Percentiles rank a stretch among this genome's conserved stretches.
phyloP scores from a whole-genome alignment of 2,329 filamentous ascomycete genomes.

The Rhinocladiella mackenziei region DNA sequence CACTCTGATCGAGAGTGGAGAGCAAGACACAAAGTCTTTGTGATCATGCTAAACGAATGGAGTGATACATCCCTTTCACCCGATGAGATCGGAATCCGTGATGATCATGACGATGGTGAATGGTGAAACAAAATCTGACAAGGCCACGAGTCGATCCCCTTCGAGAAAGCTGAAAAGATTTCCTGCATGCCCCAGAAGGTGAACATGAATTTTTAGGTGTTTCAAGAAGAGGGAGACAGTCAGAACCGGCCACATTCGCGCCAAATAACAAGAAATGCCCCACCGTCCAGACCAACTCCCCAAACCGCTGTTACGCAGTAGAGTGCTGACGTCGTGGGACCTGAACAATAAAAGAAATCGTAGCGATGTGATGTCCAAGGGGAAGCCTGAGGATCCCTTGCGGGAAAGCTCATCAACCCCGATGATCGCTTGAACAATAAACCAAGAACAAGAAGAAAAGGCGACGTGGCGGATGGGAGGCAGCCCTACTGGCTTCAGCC shows the following conservation, averaged over 20 bases:
- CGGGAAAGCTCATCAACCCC: constrained; percentile 17
- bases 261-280: constrained; percentile 3
- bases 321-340: too few species aligned
- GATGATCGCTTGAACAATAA: constrained; percentile 17
- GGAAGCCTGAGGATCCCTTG: constrained; percentile 14
- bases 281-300: not conserved
- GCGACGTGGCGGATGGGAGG: constrained; percentile 22
- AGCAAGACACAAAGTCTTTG: too few species aligned
- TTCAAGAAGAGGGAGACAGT: constrained; percentile 20
- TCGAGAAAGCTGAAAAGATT: constrained; percentile 2
- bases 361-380: constrained; percentile 13
- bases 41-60: too few species aligned
- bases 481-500: constrained; percentile 25
- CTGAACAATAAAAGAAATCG: constrained; percentile 8
- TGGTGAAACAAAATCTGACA: not conserved
- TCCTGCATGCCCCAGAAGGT: not conserved
- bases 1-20: too few species aligned
- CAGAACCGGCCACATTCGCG: constrained; percentile 22
- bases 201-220: constrained; percentile 2
- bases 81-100: not conserved
- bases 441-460: constrained; percentile 12
- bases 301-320: not conserved
- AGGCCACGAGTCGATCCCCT: constrained; percentile 26
- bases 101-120: constrained; percentile 2
- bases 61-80: constrained; percentile 1